phyloP scores from a whole-genome alignment of 768 basidiomycete species.

The Mycena rebaudengoi region DNA sequence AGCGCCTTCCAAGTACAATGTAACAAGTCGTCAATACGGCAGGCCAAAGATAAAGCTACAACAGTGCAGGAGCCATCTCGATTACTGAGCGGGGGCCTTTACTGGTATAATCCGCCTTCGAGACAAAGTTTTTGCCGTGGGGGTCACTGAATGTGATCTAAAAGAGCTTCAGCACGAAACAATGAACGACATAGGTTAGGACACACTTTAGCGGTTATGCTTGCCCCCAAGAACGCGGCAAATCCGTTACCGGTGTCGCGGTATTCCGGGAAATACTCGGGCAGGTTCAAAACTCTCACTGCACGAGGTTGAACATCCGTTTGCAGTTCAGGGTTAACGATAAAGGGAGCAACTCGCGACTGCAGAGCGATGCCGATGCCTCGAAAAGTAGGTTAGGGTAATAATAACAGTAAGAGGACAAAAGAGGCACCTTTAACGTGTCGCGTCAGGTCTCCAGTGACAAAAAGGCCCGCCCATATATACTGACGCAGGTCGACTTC shows the following conservation, averaged over 20 bases:
- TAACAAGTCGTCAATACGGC: no score
- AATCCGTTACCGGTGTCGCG: conserved; percentile 84
- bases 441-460: conserved; percentile 80
- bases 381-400: conserved; percentile 32
- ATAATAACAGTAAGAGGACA: not conserved
- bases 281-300: conserved; percentile 70
- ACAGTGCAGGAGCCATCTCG: conserved; percentile 77
- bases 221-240: conserved; percentile 82
- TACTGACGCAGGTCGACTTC: conserved; percentile 75
- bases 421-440: conserved; percentile 70
- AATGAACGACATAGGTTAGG: not conserved
- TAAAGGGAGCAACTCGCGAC: conserved; percentile 71
- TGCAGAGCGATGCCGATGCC: conserved; percentile 76
- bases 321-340: conserved; percentile 67
- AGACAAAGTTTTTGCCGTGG: conserved; percentile 73
- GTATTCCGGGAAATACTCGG: conserved; percentile 93
- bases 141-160: conserved; percentile 82
- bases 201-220: conserved; percentile 85
- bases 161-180: conserved; percentile 12
- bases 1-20: no score
- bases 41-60: conserved; percentile 56
- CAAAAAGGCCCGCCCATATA: conserved; percentile 81
- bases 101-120: conserved; percentile 79
- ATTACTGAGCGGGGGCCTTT: conserved; percentile 80
- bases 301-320: conserved; percentile 78